These are phyloP conservation scores for Apium graveolens DNA, from an alignment of 129 eudicot genomes.

Conservation along the genomic window DNA sequence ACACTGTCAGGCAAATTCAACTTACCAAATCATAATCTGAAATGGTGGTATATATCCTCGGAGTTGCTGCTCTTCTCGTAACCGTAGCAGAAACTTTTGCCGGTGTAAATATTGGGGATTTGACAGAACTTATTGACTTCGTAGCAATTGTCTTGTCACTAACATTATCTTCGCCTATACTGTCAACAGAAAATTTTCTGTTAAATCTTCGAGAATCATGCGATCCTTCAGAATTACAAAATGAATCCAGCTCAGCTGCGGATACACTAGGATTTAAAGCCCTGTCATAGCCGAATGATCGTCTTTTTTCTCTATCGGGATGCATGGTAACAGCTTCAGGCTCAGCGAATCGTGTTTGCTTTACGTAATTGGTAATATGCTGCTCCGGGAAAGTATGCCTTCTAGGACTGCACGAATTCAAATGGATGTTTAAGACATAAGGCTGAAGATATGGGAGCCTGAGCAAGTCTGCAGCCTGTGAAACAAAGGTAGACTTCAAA, in stretches of 20 bases:
- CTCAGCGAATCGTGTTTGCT: slow-evolving; percentile 47
- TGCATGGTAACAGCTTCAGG: slow-evolving; percentile 36
- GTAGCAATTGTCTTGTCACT: slow-evolving; percentile 25
- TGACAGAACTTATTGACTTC: slow-evolving; percentile 37
- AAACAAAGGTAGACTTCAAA: slow-evolving; percentile 8
- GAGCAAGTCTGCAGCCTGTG: slow-evolving; percentile 92
- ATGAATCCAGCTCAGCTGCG: slow-evolving; percentile 55
- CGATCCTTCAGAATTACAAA: slow-evolving; percentile 34
- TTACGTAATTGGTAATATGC: slow-evolving; percentile 31
- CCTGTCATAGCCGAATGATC: slow-evolving; percentile 58
- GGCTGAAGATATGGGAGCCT: slow-evolving; percentile 80
- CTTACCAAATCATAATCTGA: slow-evolving; percentile 54
- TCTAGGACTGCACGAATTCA: slow-evolving; percentile 46
- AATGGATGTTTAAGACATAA: slow-evolving; percentile 42
- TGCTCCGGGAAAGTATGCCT: slow-evolving; percentile 41
- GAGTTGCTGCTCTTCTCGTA: slow-evolving; percentile 43
- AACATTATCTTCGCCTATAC: slow-evolving; percentile 33
- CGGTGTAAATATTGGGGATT: slow-evolving; percentile 34
- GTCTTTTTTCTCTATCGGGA: slow-evolving; percentile 42
- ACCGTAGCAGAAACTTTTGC: slow-evolving; percentile 33
- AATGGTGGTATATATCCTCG: slow-evolving; percentile 44
- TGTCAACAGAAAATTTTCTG: slow-evolving; percentile 36
- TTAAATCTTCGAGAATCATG: slow-evolving; percentile 31
- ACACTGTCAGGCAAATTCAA: not conserved
- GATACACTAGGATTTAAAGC: slow-evolving; percentile 88